Evolutionary conservation across 768 basidiomycete genomes (phyloP).

Genomic region (Coprinellus aureogranulatus): DNA sequence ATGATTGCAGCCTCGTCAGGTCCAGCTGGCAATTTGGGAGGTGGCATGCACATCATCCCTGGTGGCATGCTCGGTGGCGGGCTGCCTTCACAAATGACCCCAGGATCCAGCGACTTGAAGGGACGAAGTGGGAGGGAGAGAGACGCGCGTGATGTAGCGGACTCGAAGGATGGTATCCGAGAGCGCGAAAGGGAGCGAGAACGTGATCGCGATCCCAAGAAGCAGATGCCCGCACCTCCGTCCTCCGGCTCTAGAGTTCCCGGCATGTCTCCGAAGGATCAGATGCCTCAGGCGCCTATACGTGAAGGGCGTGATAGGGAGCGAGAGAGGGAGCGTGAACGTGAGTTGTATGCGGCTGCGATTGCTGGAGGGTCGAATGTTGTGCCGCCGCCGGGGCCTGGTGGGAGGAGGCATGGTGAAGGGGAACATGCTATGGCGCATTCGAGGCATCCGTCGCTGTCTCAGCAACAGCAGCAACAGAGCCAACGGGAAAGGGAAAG

Average conservation of each 20-base stretch:
- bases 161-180: background rate
- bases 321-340: constrained; percentile 12
- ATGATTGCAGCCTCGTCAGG: background rate
- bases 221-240: background rate
- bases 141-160: background rate
- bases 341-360: constrained; percentile 10
- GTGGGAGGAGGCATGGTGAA: background rate
- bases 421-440: background rate
- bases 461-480: constrained; percentile 6
- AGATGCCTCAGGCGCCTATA: background rate
- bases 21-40: constrained; percentile 2
- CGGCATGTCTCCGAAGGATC: background rate
- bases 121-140: constrained; percentile 5
- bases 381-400: background rate
- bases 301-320: constrained; percentile 1
- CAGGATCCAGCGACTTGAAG: background rate
- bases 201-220: constrained; percentile 3
- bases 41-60: constrained; percentile 9
- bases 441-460: constrained; percentile 7
- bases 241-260: background rate
- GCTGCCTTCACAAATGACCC: background rate
- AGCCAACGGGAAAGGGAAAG: constrained; percentile 2
- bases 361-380: constrained; percentile 2
- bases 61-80: constrained; percentile 11
- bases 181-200: constrained; percentile 13